Evolutionary conservation across 2,329 filamentous ascomycete genomes (phyloP).

Genomic region (Arthroderma sp.): DNA sequence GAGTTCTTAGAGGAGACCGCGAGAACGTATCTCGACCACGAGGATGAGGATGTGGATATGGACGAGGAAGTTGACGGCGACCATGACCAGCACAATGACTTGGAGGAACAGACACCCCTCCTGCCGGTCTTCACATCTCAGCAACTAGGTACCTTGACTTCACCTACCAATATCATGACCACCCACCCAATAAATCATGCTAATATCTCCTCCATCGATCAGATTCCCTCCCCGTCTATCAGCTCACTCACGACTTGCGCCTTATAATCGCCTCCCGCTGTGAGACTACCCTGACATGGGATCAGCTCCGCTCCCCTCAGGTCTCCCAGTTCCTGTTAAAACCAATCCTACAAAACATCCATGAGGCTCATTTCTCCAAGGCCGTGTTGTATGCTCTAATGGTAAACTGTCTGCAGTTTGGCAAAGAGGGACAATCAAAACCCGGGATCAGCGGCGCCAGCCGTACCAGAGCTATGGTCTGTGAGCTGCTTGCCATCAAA

Average conservation of each 20-base stretch:
- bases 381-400: slow-evolving; percentile 82
- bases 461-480: slow-evolving; percentile 73
- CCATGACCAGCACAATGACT: slow-evolving; percentile 22
- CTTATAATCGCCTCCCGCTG: slow-evolving; percentile 71
- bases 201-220: slow-evolving; percentile 1
- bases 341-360: slow-evolving; percentile 84
- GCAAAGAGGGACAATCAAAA: slow-evolving; percentile 69
- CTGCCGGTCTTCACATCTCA: slow-evolving; percentile 70
- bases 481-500: slow-evolving; percentile 81
- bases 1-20: background rate
- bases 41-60: slow-evolving; percentile 18
- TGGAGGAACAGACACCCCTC: slow-evolving; percentile 34
- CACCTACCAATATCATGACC: background rate
- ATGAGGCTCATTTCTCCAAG: slow-evolving; percentile 66
- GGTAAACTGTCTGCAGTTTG: slow-evolving; percentile 87
- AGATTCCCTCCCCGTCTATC: slow-evolving; percentile 83
- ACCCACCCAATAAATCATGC: background rate
- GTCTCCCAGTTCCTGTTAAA: slow-evolving; percentile 92
- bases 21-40: background rate
- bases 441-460: slow-evolving; percentile 75
- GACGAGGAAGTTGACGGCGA: slow-evolving; percentile 29
- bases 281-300: slow-evolving; percentile 87
- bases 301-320: slow-evolving; percentile 88
- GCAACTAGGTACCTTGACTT: slow-evolving; percentile 50
- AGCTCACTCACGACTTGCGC: slow-evolving; percentile 78